Evolutionary conservation across 2,329 filamentous ascomycete genomes (phyloP).

Genomic region (Cladophialophora chaetospira): DNA sequence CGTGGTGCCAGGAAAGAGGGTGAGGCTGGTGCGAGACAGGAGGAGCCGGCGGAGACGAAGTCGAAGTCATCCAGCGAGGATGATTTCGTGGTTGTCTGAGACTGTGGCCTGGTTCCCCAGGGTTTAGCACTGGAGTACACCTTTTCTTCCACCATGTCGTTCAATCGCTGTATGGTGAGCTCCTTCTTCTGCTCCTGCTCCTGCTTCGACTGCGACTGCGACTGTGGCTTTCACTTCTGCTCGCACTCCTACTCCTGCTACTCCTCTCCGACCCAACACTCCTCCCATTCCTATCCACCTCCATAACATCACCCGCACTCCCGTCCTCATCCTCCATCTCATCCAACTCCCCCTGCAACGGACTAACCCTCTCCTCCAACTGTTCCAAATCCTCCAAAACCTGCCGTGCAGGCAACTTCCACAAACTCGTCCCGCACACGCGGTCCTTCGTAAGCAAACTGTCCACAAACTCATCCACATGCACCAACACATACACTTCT

Average conservation of each 20-base stretch:
- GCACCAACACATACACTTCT: constrained; percentile 73
- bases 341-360: constrained; percentile 67
- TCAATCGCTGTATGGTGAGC: constrained; percentile 27
- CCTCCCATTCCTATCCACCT: constrained; percentile 18
- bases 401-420: constrained; percentile 83
- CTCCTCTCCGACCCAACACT: constrained; percentile 20
- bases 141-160: neutral
- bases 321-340: constrained; percentile 43
- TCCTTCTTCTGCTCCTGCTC: constrained; percentile 20
- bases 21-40: too few species aligned
- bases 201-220: neutral
- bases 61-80: constrained; percentile 3
- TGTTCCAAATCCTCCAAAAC: constrained; percentile 86
- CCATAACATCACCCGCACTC: constrained; percentile 16
- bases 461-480: constrained; percentile 90
- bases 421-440: constrained; percentile 86
- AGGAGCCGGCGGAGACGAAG: neutral
- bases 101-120: neutral
- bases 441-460: constrained; percentile 85
- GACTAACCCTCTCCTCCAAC: constrained; percentile 81
- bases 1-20: too few species aligned
- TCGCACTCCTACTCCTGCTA: constrained; percentile 24
- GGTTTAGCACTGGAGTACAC: neutral
- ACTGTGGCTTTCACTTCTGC: neutral
- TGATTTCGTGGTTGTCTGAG: constrained; percentile 19